Base-by-base conservation (phyloP, 148 eudicot species). In the Cornus kousa region DNA sequence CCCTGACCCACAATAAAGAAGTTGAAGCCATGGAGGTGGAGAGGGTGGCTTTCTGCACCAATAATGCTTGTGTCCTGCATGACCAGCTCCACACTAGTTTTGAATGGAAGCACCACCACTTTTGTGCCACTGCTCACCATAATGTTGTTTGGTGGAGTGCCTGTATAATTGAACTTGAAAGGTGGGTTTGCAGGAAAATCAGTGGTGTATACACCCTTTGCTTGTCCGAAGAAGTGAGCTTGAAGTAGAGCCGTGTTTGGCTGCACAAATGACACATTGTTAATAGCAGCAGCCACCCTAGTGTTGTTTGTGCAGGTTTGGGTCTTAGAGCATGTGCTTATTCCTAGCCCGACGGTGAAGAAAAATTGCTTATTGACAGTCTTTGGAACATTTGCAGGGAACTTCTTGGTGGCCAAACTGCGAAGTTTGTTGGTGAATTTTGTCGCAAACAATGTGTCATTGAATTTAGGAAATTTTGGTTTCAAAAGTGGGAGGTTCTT, bases 1-100 rank as follows among this genome's bases (percentile, higher is more conserved):
- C 94, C 91, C 76, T 87, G 91, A 11, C 90, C 94, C 7, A 88
- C 82, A 0, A 90, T 86, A 12, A 87, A 88, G 75, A 90, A 88
- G 71, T 90, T 88, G 78, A 77, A 88, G 3, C 94, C 94, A 71
- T 90, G 94, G 23, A 90, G 81, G 53, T 90, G 91, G 4, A 90
- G 82, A 2, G 94, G 94, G 67, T 90, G 94, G 53, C 80, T 81
- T 67, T 90, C 91, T 5, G 85, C 86, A 0, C 87, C 88, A 19
- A 88, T 66, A 8, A 88, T 88, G 71, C 91, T 87, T 0, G 94
- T 90, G 31, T 86, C 91, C 75, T 90, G 94, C 83, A 90, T n/a
- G 3, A 90, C 85, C 9, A 90, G 55, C 84, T 90, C 91, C 32
- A 90, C 89, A 5, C 78, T 85, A 0, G 94, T 77, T 62, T 88